Percentiles rank a stretch among this genome's conserved stretches.
Conservation (phyloP, 106 monocot species). For the Acanthochlamys bracteata region DNA sequence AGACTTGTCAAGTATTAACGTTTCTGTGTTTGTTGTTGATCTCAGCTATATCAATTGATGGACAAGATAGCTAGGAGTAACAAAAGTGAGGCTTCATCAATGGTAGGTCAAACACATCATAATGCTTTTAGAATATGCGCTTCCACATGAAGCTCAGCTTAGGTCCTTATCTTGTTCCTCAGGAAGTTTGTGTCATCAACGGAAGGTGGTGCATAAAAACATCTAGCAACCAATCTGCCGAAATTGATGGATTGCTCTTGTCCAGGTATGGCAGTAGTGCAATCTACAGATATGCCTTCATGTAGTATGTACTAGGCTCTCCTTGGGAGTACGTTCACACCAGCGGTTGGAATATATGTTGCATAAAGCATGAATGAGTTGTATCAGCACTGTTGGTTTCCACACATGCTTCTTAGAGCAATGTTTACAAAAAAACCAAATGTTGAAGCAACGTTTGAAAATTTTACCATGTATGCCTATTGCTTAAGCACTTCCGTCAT, state of each 20-base stretch:
- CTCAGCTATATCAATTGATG: slow-evolving; percentile 67
- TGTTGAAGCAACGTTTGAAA: no score
- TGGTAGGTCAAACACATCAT: slow-evolving; percentile 31
- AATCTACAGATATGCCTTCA: not conserved
- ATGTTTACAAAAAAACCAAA: no score
- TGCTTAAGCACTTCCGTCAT: no score
- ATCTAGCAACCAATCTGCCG: slow-evolving; percentile 9
- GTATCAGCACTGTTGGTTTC: no score
- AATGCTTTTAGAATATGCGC: not conserved
- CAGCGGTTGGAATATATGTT: no score
- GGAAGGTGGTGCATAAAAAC: slow-evolving; percentile 70
- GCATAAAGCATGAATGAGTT: no score
- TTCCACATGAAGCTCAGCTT: not conserved
- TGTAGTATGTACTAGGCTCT: no score
- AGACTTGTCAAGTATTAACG: no score
- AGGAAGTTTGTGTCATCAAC: slow-evolving; percentile 59
- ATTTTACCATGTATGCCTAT: no score
- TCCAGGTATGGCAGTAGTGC: slow-evolving; percentile 30
- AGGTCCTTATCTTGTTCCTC: not conserved
- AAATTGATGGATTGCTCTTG: slow-evolving; percentile 46
- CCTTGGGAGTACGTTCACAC: no score
- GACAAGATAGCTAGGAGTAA: slow-evolving; percentile 44
- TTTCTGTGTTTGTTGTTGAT: no score
- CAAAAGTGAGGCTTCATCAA: slow-evolving; percentile 20
- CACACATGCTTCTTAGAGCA: no score